phyloP scores from a whole-genome alignment of 345 rosid species.

The Citropsis articulata region DNA sequence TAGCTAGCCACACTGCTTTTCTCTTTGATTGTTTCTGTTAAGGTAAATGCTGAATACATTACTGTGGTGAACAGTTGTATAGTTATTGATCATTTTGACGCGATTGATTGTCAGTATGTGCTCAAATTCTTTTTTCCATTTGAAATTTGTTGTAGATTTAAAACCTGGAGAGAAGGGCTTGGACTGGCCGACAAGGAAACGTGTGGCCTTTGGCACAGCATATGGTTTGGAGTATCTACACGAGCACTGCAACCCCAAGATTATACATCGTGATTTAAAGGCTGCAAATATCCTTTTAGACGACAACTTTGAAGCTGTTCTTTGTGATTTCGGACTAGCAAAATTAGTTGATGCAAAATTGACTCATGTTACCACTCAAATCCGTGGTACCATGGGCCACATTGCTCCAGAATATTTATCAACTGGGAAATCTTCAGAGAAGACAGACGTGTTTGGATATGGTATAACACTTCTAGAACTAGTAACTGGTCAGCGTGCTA shows the following conservation, averaged over 20 bases:
- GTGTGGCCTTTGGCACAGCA: constrained; percentile 79
- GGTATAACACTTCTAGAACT: constrained; percentile 91
- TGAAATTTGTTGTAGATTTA: constrained; percentile 40
- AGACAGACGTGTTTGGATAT: constrained; percentile 86
- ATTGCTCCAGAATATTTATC: constrained; percentile 91
- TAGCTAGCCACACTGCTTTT: too few relatives aligned
- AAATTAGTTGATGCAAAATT: constrained; percentile 57
- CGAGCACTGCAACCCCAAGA: constrained; percentile 80
- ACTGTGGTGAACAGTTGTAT: background rate
- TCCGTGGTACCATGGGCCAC: constrained; percentile 93
- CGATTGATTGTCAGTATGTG: background rate
- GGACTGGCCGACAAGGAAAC: constrained; percentile 81
- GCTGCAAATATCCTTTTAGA: constrained; percentile 87
- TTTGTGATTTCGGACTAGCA: constrained; percentile 84
- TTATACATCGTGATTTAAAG: constrained; percentile 87
- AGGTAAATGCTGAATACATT: background rate
- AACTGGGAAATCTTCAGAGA: constrained; percentile 84
- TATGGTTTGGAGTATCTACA: constrained; percentile 86
- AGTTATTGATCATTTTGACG: background rate
- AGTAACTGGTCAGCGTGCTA: constrained; percentile 86
- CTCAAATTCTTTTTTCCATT: constrained; percentile 4
- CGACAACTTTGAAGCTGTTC: constrained; percentile 77
- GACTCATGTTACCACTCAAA: constrained; percentile 87
- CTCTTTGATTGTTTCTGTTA: too few relatives aligned
- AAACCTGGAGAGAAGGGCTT: constrained; percentile 70